phyloP scores from a whole-genome alignment of 1,284 basidiomycete species.

The Ceratobasidium sp. region DNA sequence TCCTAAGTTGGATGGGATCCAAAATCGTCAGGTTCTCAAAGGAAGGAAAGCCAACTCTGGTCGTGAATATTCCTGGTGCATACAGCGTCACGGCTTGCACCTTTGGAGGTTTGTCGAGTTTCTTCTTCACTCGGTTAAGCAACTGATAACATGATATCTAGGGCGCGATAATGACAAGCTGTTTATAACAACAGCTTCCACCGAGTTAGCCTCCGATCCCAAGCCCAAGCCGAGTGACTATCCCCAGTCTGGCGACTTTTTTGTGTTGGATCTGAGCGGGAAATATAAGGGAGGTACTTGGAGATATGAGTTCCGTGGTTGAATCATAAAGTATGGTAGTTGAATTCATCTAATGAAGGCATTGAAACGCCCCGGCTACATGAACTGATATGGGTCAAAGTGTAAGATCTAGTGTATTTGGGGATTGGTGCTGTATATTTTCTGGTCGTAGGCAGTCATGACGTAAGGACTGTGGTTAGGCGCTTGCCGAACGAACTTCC shows the following conservation, averaged over 20 bases:
- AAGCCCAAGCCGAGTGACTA: constrained; percentile 50
- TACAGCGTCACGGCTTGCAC: constrained; percentile 70
- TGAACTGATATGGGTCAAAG: too few relatives aligned
- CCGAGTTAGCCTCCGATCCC: constrained; percentile 42
- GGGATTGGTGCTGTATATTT: background rate
- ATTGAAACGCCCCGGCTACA: too few relatives aligned
- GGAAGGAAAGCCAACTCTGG: constrained; percentile 46
- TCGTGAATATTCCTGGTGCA: constrained; percentile 65
- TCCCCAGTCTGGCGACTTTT: constrained; percentile 70
- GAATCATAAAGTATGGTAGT: background rate
- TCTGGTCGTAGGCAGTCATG: background rate
- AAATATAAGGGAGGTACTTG: constrained; percentile 55
- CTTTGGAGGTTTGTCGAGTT: constrained; percentile 68
- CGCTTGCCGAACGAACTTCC: constrained; percentile 16
- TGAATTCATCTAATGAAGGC: too few relatives aligned
- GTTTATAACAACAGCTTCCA: constrained; percentile 67
- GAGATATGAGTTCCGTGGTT: constrained; percentile 39
- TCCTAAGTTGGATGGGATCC: constrained; percentile 20
- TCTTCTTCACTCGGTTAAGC: background rate
- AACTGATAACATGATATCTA: constrained; percentile 45
- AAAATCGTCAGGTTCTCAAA: constrained; percentile 29
- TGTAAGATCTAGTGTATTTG: too few relatives aligned
- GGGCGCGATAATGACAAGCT: constrained; percentile 67
- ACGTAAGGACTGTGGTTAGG: background rate
- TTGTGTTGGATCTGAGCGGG: constrained; percentile 65